Evolutionary conservation across 371 early-diverging fungal genomes (phyloP), one percentile per base, ranked within the genome.

Genomic region (Phascolomyces articulosus): DNA sequence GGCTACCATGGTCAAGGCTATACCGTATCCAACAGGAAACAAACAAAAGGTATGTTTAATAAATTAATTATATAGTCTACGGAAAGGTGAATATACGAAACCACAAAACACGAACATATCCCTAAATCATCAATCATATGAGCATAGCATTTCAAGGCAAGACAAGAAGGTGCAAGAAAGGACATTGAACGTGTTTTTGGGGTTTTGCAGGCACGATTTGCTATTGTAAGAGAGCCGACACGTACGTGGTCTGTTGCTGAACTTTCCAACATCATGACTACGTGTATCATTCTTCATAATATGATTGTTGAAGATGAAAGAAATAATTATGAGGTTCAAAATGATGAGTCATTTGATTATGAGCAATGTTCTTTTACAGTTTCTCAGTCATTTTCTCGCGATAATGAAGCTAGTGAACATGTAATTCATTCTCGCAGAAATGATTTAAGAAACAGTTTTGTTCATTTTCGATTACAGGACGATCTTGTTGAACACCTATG

Each of bases 291-390:
- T 38, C 2, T 55, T 18, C 56, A 55, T 18, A 55, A 55, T 20
- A 55, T 55, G 56, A 55, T 55, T 18, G 38, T 55, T 38, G 56
- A 55, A 20, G 7, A 55, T 24, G 38, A 34, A 16, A 28, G 38
- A 29, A 18, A 44, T 16, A 44, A 4, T 4, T 44, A 44, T 16
- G 16, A 44, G 4, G n/a, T n/a, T n/a, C 16, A 44, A 4, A 44
- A 44, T 16, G 16, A 44, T 0, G 44, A 44, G n/a, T 18, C 15
- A 13, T 44, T 44, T 16, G 16, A 8, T 44, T 44, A 44, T 16
- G 44, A 44, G 0, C 44, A 44, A n/a, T 15, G 15, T 18, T 16
- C 15, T n/a, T 44, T 44, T 44, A 44, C n/a, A 13, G 44, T 7
- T n/a, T 44, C 6, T 4, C 44, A 8, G 8, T 44, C 44, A 13